phyloP scores from a whole-genome alignment of 2,329 filamentous ascomycete species.

The Dothiorella sarmentorum region DNA sequence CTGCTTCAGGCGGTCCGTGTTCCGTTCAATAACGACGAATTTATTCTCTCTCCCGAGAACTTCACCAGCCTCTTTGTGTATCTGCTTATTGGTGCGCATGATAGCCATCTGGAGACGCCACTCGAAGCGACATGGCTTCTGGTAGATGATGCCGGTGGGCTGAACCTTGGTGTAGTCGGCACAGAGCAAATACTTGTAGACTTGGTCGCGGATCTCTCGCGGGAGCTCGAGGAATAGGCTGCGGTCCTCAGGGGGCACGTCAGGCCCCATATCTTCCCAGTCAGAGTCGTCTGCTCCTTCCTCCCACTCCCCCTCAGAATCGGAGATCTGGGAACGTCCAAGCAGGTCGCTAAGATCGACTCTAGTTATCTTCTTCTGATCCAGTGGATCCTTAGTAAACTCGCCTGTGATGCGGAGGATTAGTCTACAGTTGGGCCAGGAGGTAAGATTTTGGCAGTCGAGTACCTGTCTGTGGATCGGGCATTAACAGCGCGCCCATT shows the following conservation, averaged over 20 bases:
- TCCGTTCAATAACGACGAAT: neutral
- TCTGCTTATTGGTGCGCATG: neutral
- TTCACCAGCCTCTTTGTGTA: neutral
- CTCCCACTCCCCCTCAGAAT: slow-evolving; percentile 3
- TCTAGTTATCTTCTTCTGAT: neutral
- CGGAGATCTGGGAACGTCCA: neutral
- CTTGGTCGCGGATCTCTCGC: neutral
- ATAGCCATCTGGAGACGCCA: neutral
- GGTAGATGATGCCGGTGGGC: neutral
- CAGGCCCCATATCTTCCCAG: neutral
- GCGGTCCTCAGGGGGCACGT: neutral
- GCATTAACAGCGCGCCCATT: neutral
- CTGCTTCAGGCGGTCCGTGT: neutral
- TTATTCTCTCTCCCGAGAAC: neutral
- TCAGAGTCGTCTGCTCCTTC: neutral
- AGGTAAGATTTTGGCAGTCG: too few relatives aligned
- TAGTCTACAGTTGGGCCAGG: neutral
- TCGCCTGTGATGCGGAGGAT: neutral
- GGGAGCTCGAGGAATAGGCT: neutral
- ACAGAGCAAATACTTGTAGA: neutral
- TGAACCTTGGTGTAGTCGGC: neutral
- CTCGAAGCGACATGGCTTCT: neutral
- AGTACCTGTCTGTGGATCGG: neutral
- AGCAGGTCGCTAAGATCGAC: neutral
- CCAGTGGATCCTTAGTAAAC: neutral